phyloP scores from a whole-genome alignment of 768 basidiomycete species.

The Arthromyces matolae region DNA sequence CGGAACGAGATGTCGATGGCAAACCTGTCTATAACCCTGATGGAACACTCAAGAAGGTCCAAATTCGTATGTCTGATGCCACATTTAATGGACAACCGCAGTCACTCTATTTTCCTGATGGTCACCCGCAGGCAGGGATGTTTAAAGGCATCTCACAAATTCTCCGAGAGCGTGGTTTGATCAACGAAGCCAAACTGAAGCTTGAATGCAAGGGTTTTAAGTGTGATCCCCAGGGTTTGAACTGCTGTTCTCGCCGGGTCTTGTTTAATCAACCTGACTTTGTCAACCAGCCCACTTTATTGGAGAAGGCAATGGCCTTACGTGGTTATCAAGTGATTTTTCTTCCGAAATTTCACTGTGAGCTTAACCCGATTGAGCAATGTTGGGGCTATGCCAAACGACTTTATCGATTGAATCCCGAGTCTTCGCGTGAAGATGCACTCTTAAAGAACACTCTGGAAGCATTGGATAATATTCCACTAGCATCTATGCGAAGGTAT shows the following conservation, averaged over 20 bases:
- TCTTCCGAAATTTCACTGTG: conserved; percentile 12
- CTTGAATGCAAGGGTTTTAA: conserved; percentile 21
- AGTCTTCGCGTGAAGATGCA: too few relatives aligned
- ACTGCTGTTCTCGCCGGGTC: conserved; percentile 32
- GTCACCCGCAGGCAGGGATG: too few relatives aligned
- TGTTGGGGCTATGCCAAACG: conserved; percentile 14
- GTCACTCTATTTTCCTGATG: conserved; percentile 7
- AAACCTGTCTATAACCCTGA: background rate
- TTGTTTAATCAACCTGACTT: conserved; percentile 43
- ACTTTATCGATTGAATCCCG: conserved; percentile 8
- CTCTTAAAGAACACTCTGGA: too few relatives aligned
- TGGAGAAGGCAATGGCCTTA: conserved; percentile 21
- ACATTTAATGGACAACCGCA: conserved; percentile 2
- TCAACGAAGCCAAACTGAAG: conserved; percentile 11
- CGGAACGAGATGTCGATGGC: background rate
- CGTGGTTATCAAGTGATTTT: conserved; percentile 5
- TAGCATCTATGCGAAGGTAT: too few relatives aligned
- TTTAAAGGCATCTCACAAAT: conserved; percentile 41
- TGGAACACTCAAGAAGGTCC: conserved; percentile 5
- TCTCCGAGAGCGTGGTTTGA: conserved; percentile 26
- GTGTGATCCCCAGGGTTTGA: conserved; percentile 18
- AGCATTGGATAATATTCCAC: too few relatives aligned
- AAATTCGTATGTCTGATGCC: conserved; percentile 2
- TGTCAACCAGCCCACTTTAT: conserved; percentile 24
- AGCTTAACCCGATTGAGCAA: conserved; percentile 14